Conservation (phyloP, 805 yeast genomes). For the Metschnikowia cerradonensis region DNA sequence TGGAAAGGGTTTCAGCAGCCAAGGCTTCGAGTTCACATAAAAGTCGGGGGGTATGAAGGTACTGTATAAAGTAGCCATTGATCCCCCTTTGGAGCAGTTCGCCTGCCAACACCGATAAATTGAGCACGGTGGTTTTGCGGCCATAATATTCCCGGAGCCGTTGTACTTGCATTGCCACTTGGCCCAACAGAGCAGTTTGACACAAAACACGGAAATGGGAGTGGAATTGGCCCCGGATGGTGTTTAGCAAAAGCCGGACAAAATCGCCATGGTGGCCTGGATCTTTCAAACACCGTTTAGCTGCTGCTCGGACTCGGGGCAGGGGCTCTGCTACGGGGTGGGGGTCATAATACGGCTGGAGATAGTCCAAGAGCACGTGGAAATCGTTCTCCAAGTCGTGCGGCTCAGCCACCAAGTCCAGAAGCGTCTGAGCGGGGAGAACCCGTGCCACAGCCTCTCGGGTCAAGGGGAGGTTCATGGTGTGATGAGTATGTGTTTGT, state of each 20-base stretch:
- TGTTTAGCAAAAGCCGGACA: conserved; percentile 29
- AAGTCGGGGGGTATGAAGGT: conserved; percentile 12
- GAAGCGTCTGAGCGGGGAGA: conserved; percentile 11
- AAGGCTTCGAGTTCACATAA: conserved; percentile 4
- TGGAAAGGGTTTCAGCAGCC: not conserved
- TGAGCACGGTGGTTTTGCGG: conserved; percentile 21
- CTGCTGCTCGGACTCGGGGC: conserved; percentile 34
- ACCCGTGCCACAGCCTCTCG: conserved; percentile 8
- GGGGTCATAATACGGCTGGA: conserved; percentile 28
- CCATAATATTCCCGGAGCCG: conserved; percentile 22
- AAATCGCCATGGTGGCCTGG: conserved; percentile 31
- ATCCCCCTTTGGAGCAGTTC: conserved; percentile 27
- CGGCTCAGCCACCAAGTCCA: conserved; percentile 13
- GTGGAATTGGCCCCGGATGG: conserved; percentile 23
- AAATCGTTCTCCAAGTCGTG: conserved; percentile 35
- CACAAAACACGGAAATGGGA: conserved; percentile 10
- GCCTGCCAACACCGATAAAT: conserved; percentile 18
- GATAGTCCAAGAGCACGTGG: conserved; percentile 30
- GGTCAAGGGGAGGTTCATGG: conserved; percentile 4
- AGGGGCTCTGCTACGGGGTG: conserved; percentile 23
- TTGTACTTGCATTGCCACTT: conserved; percentile 14
- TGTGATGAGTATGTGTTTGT: not conserved
- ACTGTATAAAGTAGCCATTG: conserved; percentile 24
- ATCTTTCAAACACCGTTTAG: conserved; percentile 34
- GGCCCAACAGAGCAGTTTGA: not conserved